Base-by-base conservation (phyloP, 2,329 filamentous ascomycete species). In the Alternaria alternata region DNA sequence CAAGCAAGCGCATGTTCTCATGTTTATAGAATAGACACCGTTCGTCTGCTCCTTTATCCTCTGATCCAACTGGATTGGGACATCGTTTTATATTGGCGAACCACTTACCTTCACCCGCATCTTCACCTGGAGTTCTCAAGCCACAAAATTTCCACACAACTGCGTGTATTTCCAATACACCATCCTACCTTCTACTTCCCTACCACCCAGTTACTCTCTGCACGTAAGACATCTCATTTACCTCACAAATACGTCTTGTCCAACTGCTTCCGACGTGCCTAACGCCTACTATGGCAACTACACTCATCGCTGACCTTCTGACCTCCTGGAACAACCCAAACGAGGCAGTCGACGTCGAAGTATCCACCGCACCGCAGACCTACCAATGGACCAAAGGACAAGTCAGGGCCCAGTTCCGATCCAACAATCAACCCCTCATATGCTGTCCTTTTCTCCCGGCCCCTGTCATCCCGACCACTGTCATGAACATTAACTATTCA, bases 361-460 rank as follows among this genome's bases (percentile, higher is more conserved):
- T n/a, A 12, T 30, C 12, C 2, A 16, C 12, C 4, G 18, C 2
- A 9, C 22, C 20, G 1, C 18, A 57, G 1, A 43, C 30, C 16
- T 43, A 16, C 1, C 38, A 41, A 28, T 44, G 39, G 46, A 57
- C 47, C 1, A 46, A 38, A 39, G 54, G 18, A 5, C 20, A 46
- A 12, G 30, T 52, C n/a, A 36, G 46, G 18, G 6, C 26, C 2
- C 54, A 52, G 9, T 57, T 51, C 54, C n/a, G 12, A 1, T 38
- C 12, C 47, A 28, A 38, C 2, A 16, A 26, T 7, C 18, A 28
- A 5, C 8, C 38, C 1, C 47, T 39, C 4, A 51, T 57, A 6
- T 34, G 46, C 26, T 57, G 54, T 52, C 54, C 24, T 18, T 30
- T n/a, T 5, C 54, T 57, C 22, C 54, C 47, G 7, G 54, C 46